Evolutionary conservation across 1,139 yeast genomes (phyloP), one percentile per base, ranked within the genome.

Genomic region (Kurtzmaniella natalensis): DNA sequence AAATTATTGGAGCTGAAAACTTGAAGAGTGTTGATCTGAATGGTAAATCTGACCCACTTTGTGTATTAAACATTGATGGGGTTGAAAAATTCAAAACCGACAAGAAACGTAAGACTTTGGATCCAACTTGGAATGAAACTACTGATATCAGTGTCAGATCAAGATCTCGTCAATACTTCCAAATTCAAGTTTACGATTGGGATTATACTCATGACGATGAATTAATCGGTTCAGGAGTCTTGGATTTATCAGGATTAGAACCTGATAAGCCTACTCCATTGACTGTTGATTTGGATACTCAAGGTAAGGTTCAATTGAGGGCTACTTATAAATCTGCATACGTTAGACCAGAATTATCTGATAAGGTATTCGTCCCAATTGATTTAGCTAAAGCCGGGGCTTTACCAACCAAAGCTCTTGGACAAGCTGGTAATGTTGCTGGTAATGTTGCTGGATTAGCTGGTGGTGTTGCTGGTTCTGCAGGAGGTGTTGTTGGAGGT

Each of bases 31-130:
- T 75, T 31, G 94, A 83, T 51, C 60, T 75, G 38, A 81, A 80
- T 48, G 92, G 92, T 38, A 79, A 78, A 46, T 78, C 89, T 4
- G 94, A 83, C 61, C 92, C 94, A 38, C 74, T 67, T 48, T 71
- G 70, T 32, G 57, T 58, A 11, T 55, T 82, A 18, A 62, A 55
- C 32, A 52, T 80, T 24, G 80, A 81, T 50, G 82, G 78, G 7
- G 51, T 64, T 25, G 69, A 72, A 45, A 56, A 78, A 5, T 75
- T 55, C 60, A 77, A 72, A 48, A 76, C 88, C 2, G 75, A 76
- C 37, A 70, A 69, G 43, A 66, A 78, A 46, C 78, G 81, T 56
- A 81, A 77, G 56, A 78, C 84, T 0, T 62, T 83, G 45, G 65
- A 73, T 37, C 94, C 94, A 20, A 63, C 64, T 5, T 83, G 87